Conservation (phyloP, 23 red algal species). For the Gracilariopsis chorda region DNA sequence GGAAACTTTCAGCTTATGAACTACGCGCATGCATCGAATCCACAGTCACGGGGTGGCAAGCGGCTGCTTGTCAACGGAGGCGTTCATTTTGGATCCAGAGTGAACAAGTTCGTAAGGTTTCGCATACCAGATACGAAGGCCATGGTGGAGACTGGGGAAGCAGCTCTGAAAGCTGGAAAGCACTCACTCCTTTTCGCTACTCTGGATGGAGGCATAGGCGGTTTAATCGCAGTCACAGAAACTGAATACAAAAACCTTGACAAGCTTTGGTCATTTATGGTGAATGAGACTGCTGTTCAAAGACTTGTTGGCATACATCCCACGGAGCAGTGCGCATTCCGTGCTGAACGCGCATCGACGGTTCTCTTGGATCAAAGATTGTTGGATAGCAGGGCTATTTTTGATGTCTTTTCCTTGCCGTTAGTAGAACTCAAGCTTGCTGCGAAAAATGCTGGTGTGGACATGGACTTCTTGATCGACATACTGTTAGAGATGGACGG, state of each 20-base stretch:
- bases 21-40: slow-evolving; percentile 73
- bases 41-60: slow-evolving; percentile 87
- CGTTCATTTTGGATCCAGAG: slow-evolving; percentile 75
- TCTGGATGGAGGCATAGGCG: slow-evolving; percentile 66
- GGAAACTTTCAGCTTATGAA: slow-evolving; percentile 88
- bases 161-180: slow-evolving; percentile 7
- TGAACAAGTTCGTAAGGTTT: slow-evolving; percentile 76
- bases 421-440: neutral
- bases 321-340: slow-evolving; percentile 15
- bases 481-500: slow-evolving; percentile 36
- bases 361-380: slow-evolving; percentile 41
- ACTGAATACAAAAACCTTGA: slow-evolving; percentile 13
- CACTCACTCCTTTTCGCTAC: slow-evolving; percentile 53
- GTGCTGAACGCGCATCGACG: slow-evolving; percentile 23
- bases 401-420: slow-evolving; percentile 1
- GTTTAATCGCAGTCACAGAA: slow-evolving; percentile 37
- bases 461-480: neutral
- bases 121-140: slow-evolving; percentile 31
- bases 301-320: slow-evolving; percentile 24
- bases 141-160: neutral
- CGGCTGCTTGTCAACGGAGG: slow-evolving; percentile 77
- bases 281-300: neutral
- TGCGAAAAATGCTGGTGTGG: neutral
- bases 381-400: slow-evolving; percentile 52
- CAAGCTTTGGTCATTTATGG: neutral